Evolutionary conservation across 805 yeast genomes (phyloP), one percentile per base, ranked within the genome.

Genomic region (Metschnikowia hibisci): DNA sequence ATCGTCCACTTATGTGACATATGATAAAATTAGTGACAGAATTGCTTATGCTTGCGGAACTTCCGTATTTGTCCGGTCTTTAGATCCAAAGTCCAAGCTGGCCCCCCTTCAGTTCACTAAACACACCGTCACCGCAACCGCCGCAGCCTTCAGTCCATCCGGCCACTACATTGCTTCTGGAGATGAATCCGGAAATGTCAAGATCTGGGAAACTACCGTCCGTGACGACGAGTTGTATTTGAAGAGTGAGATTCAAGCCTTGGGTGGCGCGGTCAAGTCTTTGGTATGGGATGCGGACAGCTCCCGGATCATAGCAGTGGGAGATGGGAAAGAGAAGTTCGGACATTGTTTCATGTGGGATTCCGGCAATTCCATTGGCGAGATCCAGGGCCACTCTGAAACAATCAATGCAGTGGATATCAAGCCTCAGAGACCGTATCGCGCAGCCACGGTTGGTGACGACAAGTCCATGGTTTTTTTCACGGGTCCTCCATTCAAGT

Each of bases 301-400:
- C 36, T 72, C 81, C 47, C 77, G 99, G 53, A 69, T 93, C 41
- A 87, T 93, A 58, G 96, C 96, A 1, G 98, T 90, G 9, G 99
- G 99, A 43, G 84, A 86, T 53, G 99, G 98, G 39, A 84, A 84
- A 52, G 96, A 89, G 54, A 77, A 85, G 47, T 90, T 79, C 58
- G 99, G 98, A 6, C 96, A 85, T 53, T 89, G 95, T 50, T 87
- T 91, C 62, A 80, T 96, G 6, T 85, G 84, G 77, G 99, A 93
- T 59, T 78, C 96, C 1, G 99, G 99, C 47, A 93, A 93, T 64
- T 80, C 96, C n/a, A 81, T 93, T 34, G 99, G 99, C 43, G 98
- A 93, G 60, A 83, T 91, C 55, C 81, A 89, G 38, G 99, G 99
- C 18, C 99, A 93, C 61, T 76, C 91, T 13, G 82, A 87, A 20